Evolutionary conservation across 2,329 filamentous ascomycete species (phyloP).

Genomic region (Fusarium duplospermum): DNA sequence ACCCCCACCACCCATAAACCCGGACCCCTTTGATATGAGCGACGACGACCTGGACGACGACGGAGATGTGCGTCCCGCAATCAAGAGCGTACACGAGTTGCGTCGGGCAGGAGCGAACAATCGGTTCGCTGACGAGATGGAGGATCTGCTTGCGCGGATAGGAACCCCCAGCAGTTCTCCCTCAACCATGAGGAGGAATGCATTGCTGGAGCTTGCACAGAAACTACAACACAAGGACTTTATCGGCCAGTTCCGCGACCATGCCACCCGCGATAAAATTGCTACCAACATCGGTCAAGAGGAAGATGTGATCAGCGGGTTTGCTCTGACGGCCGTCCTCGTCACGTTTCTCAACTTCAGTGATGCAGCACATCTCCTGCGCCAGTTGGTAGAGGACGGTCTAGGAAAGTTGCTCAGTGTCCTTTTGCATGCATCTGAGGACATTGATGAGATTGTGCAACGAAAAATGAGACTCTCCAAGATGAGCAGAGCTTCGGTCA

Average conservation of each 20-base stretch:
- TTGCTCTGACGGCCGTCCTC: constrained; percentile 72
- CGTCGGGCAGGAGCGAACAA: constrained; percentile 75
- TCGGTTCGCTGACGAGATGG: constrained; percentile 73
- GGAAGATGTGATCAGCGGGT: constrained; percentile 70
- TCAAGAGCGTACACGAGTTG: constrained; percentile 74
- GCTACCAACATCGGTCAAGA: constrained; percentile 71
- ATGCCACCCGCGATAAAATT: constrained; percentile 76
- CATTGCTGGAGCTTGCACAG: constrained; percentile 69
- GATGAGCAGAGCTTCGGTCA: constrained; percentile 67
- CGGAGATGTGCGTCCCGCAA: constrained; percentile 60
- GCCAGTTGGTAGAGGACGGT: constrained; percentile 66
- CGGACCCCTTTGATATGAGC: constrained; percentile 42
- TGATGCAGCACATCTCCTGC: constrained; percentile 69
- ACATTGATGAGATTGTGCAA: constrained; percentile 70
- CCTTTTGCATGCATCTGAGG: constrained; percentile 64
- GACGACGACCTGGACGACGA: constrained; percentile 52
- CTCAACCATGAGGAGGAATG: constrained; percentile 66
- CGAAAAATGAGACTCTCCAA: constrained; percentile 77
- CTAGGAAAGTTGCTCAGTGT: constrained; percentile 65
- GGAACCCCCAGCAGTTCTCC: constrained; percentile 60
- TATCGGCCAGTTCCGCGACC: constrained; percentile 77
- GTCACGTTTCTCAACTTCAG: constrained; percentile 70
- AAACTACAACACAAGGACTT: constrained; percentile 73
- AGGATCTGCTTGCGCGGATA: constrained; percentile 72
- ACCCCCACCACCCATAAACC: constrained; percentile 35